Evolutionary conservation across 2,329 filamentous ascomycete species (phyloP).

Genomic region (Dryadomyces quercivorus): DNA sequence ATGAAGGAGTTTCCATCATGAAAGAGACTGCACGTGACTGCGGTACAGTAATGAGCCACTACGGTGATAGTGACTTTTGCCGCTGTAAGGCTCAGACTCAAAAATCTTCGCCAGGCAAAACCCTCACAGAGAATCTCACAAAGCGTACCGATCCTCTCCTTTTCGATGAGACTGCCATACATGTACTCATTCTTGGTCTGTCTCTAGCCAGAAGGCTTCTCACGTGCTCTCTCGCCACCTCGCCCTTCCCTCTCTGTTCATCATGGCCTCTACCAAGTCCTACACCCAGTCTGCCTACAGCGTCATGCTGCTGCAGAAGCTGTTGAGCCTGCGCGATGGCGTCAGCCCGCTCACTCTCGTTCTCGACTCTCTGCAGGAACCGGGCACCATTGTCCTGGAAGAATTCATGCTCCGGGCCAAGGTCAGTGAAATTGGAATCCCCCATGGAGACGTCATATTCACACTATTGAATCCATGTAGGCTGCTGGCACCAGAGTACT

Average conservation of each 20-base stretch:
- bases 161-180: too few species aligned
- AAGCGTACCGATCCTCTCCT: too few species aligned
- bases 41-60: too few species aligned
- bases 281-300: conserved; percentile 15
- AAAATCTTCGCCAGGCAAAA: too few species aligned
- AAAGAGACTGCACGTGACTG: too few species aligned
- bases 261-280: conserved; percentile 14
- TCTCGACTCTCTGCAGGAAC: conserved; percentile 61
- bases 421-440: conserved; percentile 32
- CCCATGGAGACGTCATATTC: background rate
- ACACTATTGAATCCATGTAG: conserved; percentile 20
- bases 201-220: too few species aligned
- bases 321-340: conserved; percentile 18
- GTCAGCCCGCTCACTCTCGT: conserved; percentile 28
- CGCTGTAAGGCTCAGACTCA: too few species aligned
- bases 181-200: too few species aligned
- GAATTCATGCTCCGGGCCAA: conserved; percentile 69
- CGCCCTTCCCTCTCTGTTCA: background rate
- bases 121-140: too few species aligned
- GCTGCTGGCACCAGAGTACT: conserved; percentile 57
- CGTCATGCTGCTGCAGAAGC: conserved; percentile 16
- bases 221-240: background rate
- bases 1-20: too few species aligned
- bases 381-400: conserved; percentile 52
- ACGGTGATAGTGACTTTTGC: too few species aligned